Evolutionary conservation across 106 monocot species (phyloP).

Genomic region (Dioscorea dumetorum): DNA sequence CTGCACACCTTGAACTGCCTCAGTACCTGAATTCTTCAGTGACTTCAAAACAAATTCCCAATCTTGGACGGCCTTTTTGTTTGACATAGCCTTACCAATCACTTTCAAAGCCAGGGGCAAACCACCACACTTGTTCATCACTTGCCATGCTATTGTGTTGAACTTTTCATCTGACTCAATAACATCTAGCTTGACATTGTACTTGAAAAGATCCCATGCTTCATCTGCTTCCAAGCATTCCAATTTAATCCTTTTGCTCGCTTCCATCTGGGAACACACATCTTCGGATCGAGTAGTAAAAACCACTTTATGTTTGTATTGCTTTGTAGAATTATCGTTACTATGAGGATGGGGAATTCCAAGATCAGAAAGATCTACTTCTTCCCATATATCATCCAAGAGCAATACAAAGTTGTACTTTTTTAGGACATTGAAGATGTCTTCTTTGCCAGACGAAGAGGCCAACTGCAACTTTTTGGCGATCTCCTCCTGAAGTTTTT

Average conservation of each 20-base stretch:
- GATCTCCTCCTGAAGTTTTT: no score
- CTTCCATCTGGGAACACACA: conserved; percentile 3
- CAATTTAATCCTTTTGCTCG: background rate
- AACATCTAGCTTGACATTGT: background rate
- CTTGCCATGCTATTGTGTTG: background rate
- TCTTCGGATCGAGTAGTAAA: background rate
- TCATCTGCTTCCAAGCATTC: background rate
- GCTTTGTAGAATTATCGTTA: no score
- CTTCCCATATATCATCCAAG: no score
- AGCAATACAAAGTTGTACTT: no score
- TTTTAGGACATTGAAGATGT: no score
- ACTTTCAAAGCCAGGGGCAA: conserved; percentile 7
- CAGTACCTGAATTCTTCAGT: no score
- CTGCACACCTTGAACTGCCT: background rate
- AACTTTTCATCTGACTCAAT: background rate
- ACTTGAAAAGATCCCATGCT: conserved; percentile 2
- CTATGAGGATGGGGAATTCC: no score
- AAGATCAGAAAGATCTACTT: no score
- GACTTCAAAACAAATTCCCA: conserved; percentile 1
- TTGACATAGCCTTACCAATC: conserved; percentile 1
- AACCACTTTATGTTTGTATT: background rate
- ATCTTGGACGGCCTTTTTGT: background rate
- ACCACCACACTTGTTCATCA: conserved; percentile 4
- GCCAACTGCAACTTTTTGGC: no score
- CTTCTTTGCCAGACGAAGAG: no score